Percentiles rank a stretch among this genome's conserved stretches.
Conservation (phyloP, 257 asterid genomes). For the Nicotiana knightiana region DNA sequence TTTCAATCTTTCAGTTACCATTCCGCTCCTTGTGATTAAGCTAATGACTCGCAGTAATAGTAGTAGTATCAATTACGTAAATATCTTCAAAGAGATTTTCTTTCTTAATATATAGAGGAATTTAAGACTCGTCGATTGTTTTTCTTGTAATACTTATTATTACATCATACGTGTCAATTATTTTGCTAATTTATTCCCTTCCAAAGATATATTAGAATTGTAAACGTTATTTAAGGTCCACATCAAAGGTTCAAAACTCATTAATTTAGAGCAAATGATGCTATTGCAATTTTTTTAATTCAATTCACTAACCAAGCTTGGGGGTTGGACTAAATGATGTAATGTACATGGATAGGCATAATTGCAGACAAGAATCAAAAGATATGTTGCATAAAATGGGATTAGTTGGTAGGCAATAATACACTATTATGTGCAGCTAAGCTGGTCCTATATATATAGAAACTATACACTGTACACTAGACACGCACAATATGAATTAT, state of each 20-base stretch:
- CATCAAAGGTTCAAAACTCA: not conserved
- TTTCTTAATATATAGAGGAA: not conserved
- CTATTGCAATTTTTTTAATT: not conserved
- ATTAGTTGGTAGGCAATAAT: slow-evolving; percentile 4
- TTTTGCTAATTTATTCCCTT: not conserved
- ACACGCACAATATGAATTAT: not conserved
- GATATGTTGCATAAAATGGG: not conserved
- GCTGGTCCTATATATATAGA: not conserved
- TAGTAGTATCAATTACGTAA: not conserved
- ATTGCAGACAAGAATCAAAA: slow-evolving; percentile 1
- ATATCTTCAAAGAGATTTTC: not conserved
- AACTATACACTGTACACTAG: not conserved
- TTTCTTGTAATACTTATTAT: too few relatives aligned
- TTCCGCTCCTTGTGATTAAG: not conserved
- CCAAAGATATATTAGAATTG: not conserved
- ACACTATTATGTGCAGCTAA: not conserved
- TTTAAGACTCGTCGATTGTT: not conserved
- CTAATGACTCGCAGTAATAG: not conserved
- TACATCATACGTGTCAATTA: too few relatives aligned
- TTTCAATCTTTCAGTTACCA: not conserved
- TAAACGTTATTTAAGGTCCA: not conserved
- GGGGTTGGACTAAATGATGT: not conserved
- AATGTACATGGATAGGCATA: not conserved
- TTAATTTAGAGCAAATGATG: not conserved
- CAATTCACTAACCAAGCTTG: not conserved